A percentile compares a stretch with the other conserved stretches of the same genome.
These are phyloP conservation scores for Myrmaecium sp. DNA, from an alignment of 2,329 filamentous ascomycete species.

Conservation along the genomic window DNA sequence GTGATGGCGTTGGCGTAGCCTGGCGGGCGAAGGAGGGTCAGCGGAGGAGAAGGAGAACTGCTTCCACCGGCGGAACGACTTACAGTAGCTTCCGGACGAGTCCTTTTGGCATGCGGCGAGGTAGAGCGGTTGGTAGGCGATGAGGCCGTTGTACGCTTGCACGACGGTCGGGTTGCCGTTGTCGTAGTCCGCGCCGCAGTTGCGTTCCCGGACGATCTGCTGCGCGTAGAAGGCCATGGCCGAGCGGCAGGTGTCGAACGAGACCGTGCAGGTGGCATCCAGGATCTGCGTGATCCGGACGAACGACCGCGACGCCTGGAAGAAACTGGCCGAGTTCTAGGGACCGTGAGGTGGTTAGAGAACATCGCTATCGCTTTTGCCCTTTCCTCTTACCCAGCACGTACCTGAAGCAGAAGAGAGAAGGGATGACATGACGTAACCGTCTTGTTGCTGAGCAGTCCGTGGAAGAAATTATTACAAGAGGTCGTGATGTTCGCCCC, in stretches of 20 bases:
- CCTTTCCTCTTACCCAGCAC: too few relatives aligned
- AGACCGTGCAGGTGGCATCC: slow-evolving; percentile 57
- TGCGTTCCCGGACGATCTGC: slow-evolving; percentile 42
- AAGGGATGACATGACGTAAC: slow-evolving; percentile 67
- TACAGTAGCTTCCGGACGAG: slow-evolving; percentile 49
- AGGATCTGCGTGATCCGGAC: slow-evolving; percentile 60
- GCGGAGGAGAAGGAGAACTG: too few relatives aligned
- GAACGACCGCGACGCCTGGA: slow-evolving; percentile 56
- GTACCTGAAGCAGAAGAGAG: slow-evolving; percentile 65
- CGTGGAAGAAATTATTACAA: slow-evolving; percentile 52
- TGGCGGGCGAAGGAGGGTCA: slow-evolving; percentile 4
- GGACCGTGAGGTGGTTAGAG: background rate
- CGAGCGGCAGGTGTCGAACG: slow-evolving; percentile 45
- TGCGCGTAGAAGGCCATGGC: slow-evolving; percentile 49
- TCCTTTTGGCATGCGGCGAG: slow-evolving; percentile 64
- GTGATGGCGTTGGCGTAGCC: slow-evolving; percentile 69
- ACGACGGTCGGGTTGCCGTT: slow-evolving; percentile 51
- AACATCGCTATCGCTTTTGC: too few relatives aligned
- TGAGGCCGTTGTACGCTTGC: slow-evolving; percentile 58
- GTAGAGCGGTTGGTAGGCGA: slow-evolving; percentile 64
- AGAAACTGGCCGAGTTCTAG: slow-evolving; percentile 71
- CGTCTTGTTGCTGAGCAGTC: slow-evolving; percentile 46
- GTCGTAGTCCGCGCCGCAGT: slow-evolving; percentile 57
- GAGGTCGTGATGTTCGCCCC: slow-evolving; percentile 35
- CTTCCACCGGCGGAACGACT: slow-evolving; percentile 13